Evolutionary conservation across 345 rosid species (phyloP), one percentile per base, ranked within the genome.

Genomic region (Moricandia moricandioides): DNA sequence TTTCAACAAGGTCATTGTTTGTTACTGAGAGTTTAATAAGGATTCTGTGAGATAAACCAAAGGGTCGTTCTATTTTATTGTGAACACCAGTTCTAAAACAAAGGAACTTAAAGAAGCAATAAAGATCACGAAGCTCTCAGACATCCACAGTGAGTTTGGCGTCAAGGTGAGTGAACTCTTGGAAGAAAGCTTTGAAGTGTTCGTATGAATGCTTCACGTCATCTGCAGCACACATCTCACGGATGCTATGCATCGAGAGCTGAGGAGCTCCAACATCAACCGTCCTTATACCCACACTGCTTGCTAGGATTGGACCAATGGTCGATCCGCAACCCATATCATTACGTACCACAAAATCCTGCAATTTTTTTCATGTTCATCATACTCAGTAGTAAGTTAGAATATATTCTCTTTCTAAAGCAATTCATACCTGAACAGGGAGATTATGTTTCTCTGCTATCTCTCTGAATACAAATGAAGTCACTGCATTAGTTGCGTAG

Each of bases 221-320:
- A 71, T 91, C 96, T 0, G 86, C 91, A 2, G 92, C 96, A 78
- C 97, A 95, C 97, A 92, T 90, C 79, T 95, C 99, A 33, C 99
- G 82, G 56, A 92, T 92, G 79, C 99, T 95, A 80, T 95, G 99
- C 99, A 95, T 95, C 0, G 97, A 92, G 59, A 92, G 83, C 71
- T 92, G 99, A 0, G 99, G 99, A 14, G 97, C 97, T 17, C 99
- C 99, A 0, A 95, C 96, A 69, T 92, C 99, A 45, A 95, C 97
- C 0, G 99, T 90, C 10, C 97, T 92, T 80, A 95, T 90, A 62
- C 99, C 97, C 39, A 90, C 89, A 18, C 97, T 92, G 69, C 99
- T 95, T 26, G 99, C 97, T 43, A 95, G 77, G 70, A 95, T 95
- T 1, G 97, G 99, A 64, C 99, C 99, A 4, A 95, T 95, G 74